Percentiles rank a stretch among this genome's conserved stretches.
These are phyloP conservation scores for Tylopilus rubrobrunneus DNA, from an alignment of 768 basidiomycete genomes.

Conservation along the genomic window DNA sequence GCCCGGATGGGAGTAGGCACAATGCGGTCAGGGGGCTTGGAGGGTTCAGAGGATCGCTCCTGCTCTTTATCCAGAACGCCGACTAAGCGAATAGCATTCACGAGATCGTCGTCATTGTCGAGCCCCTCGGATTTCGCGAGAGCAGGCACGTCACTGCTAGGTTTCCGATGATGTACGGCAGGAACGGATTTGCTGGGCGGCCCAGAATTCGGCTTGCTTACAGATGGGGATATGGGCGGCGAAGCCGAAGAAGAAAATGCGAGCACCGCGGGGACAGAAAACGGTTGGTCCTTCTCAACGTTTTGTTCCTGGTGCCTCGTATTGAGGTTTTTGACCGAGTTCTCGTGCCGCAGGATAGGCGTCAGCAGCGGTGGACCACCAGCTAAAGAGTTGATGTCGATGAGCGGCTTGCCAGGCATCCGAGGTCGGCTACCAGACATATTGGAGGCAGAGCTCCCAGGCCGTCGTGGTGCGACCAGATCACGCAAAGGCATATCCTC, in stretches of 20 bases:
- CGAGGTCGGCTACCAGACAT: conserved; percentile 25
- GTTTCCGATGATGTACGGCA: conserved; percentile 14
- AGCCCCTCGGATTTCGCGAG: conserved; percentile 4
- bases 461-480: conserved; percentile 58
- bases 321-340: conserved; percentile 24
- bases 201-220: conserved; percentile 4
- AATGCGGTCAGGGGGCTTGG: conserved; percentile 20
- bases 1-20: conserved; percentile 58
- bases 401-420: conserved; percentile 41
- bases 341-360: conserved; percentile 28
- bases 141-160: conserved; percentile 13
- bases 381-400: conserved; percentile 33
- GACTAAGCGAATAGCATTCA: conserved; percentile 30
- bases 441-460: conserved; percentile 54
- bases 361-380: conserved; percentile 36
- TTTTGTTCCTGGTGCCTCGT: conserved; percentile 18
- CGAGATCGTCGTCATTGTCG: conserved; percentile 28
- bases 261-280: conserved; percentile 27
- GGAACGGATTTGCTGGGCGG: not conserved
- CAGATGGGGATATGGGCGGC: conserved; percentile 16
- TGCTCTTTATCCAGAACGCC: conserved; percentile 23
- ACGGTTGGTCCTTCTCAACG: conserved; percentile 25
- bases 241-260: conserved; percentile 17
- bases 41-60: conserved; percentile 9
- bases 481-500: conserved; percentile 63